Base-by-base conservation (phyloP, 192 early-diverging fungal species). In the Rhizophlyctis rosea region DNA sequence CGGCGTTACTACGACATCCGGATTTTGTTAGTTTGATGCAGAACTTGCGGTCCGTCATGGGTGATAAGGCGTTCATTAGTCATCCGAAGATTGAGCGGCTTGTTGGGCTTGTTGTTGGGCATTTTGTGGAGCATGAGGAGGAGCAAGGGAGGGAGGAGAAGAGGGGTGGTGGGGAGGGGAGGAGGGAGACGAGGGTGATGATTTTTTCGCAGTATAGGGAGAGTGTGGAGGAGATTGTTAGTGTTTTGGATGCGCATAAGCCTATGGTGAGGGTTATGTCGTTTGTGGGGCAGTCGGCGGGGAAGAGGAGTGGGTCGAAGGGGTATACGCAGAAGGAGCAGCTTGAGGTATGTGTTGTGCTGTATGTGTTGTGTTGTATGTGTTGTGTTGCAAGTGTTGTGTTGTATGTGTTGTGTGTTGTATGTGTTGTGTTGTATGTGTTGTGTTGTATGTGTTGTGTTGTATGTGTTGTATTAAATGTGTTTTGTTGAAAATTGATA, bases 251-350 rank as follows among this genome's bases (percentile, higher is more conserved):
- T 30, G 34, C 69, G 13, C 86, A 92, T 57, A 62, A 78, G 4
- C 92, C 95, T 0, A 50, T 89, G 60, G 75, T 93, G 5, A 72
- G 78, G 21, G 79, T 83, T 13, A 83, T 84, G 61, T 74, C 74
- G 3, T 97, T 97, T 79, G 86, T 97, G 31, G 95, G 95, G 0
- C 95, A 97, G 61, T 30, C 61, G 5, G 61, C 59, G 2, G 64
- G 55, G 13, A 72, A 59, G 34, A 63, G 77, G 44, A 68, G 64
- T 21, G 79, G 77, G 4, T 71, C 67, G 27, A 92, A 90, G 59
- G 93, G 95, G 0, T 80, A 89, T 48, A 82, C 86, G 7, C 95
- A 95, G 55, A 89, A 90, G 54, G 87, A 92, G 64, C 93, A 97
- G 69, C 78, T 91, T 32, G 79, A 86, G 76, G 87, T 87, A 31